A percentile compares a stretch with the other conserved stretches of the same genome.
Conservation (phyloP, 768 basidiomycete genomes). For the Scleroderma citrinum region DNA sequence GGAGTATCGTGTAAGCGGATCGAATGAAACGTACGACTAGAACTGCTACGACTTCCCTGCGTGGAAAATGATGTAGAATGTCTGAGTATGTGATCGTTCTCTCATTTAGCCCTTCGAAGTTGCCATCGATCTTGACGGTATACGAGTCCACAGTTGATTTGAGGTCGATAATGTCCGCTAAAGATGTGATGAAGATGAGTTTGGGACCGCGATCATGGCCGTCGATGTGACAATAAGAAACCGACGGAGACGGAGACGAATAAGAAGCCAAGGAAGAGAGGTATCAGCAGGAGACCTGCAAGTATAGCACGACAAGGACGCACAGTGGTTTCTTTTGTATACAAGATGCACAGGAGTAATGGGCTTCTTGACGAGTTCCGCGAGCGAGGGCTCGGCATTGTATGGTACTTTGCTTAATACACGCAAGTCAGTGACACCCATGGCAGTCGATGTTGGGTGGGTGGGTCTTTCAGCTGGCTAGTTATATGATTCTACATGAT, state of each 20-base stretch:
- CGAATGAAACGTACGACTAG: slow-evolving; percentile 54
- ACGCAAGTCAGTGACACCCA: slow-evolving; percentile 16
- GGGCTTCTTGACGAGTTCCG: slow-evolving; percentile 39
- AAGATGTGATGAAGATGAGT: slow-evolving; percentile 1
- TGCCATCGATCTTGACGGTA: slow-evolving; percentile 24
- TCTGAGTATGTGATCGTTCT: slow-evolving; percentile 19
- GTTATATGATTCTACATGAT: background rate
- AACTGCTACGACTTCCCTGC: slow-evolving; percentile 39
- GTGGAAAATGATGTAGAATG: slow-evolving; percentile 13
- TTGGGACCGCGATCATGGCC: background rate
- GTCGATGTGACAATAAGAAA: background rate
- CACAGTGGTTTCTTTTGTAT: slow-evolving; percentile 70
- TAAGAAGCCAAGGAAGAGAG: slow-evolving; percentile 24
- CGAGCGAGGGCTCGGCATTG: slow-evolving; percentile 67
- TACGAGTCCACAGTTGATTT: slow-evolving; percentile 16
- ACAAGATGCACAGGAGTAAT: slow-evolving; percentile 59
- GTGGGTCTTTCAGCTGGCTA: background rate
- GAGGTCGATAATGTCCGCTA: slow-evolving; percentile 24
- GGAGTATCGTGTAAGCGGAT: too few species aligned
- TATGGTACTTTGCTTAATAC: slow-evolving; percentile 41
- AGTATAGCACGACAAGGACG: slow-evolving; percentile 32
- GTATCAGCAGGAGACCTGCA: background rate
- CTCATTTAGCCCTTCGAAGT: slow-evolving; percentile 10
- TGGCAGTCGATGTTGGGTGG: slow-evolving; percentile 1
- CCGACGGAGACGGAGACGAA: too few species aligned